Evolutionary conservation across 2,329 filamentous ascomycete genomes (phyloP), one percentile per base, ranked within the genome.

Genomic region (Fusarium multiceps): DNA sequence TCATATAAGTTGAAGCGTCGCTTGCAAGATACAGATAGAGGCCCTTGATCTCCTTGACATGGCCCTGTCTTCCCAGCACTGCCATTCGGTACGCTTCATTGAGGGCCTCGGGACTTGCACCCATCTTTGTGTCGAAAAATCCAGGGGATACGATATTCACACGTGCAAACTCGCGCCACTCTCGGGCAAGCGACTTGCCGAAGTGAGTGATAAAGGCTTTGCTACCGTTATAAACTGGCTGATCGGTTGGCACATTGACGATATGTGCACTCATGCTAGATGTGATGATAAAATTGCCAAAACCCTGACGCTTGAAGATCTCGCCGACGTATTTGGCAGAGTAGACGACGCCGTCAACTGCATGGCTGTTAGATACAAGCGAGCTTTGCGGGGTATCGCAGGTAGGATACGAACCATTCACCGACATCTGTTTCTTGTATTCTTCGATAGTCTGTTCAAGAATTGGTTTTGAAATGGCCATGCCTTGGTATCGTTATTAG

Each of bases 11-110:
- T 14, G 66, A 71, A 3, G 85, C 85, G 62, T 85, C 83, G 28
- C 83, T 85, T n/a, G 82, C 83, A 30, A 87, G 78, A 72, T 86
- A 87, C 40, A 87, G 76, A 68, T 86, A 87, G 16, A 85, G 77
- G 7, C 87, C 88, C 83, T 90, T 90, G 68, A 90, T 81, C 81
- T 90, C 89, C 81, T 88, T 89, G 6, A 88, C 87, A 73, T 90
- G 85, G 27, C 86, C 88, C 66, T 89, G 84, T 64, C 88, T 84
- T 40, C 87, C 84, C 18, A 87, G 71, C 3, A 80, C 79, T 1
- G 85, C 79, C 85, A 88, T 87, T 2, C 83, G 74, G 46, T 82
- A 80, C 2, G 80, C 82, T 72, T 87, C 85, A 20, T 86, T 82
- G 10, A 83, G 66, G 4, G 80, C 79, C 4, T 59, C 45, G 0